Evolutionary conservation across 495 filamentous ascomycete genomes (phyloP), one percentile per base, ranked within the genome.

Genomic region (Hypoxylon subgilvum): DNA sequence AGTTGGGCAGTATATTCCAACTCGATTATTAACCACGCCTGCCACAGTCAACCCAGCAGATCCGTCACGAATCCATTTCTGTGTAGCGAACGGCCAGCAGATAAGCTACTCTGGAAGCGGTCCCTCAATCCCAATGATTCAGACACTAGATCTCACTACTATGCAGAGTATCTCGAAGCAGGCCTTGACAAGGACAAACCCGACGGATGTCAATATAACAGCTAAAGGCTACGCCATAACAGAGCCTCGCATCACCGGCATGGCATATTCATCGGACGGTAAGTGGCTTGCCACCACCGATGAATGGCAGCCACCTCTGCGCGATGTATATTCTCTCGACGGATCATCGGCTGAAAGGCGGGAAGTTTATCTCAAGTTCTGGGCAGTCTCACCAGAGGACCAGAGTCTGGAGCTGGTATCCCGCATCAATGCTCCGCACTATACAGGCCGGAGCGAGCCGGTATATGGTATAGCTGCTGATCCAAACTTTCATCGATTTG

Each of bases 221-320:
- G 87, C 88, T 14, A 86, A 88, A 49, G 81, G 85, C 0, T 79
- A 81, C 32, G 76, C 79, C 14, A 80, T 97, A 38, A 69, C 77
- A 1, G 85, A 96, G 52, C 92, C 94, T 6, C 84, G 87, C 56
- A 79, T 95, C 38, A 86, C 79, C 9, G 81, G 85, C 41, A 72
- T 99, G 49, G 79, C 83, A 44, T 80, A 92, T 52, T 89, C 88
- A 17, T 69, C 79, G 19, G 87, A 97, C 68, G 93, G 92, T 1
- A 81, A 85, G 58, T 99, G 94, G 94, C 79, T 99, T 57, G 91
- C 89, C 28, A 96, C 90, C 0, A 82, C 95, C 3, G 95, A 99
- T 65, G 86, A 88, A 52, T 99, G 94, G 94, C 81, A 76, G 42
- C 92, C 91, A 14, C 84, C 86, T 14, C 71, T 73, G 22, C 76